phyloP scores from a whole-genome alignment of 768 basidiomycete species.

The Suillus lakei region DNA sequence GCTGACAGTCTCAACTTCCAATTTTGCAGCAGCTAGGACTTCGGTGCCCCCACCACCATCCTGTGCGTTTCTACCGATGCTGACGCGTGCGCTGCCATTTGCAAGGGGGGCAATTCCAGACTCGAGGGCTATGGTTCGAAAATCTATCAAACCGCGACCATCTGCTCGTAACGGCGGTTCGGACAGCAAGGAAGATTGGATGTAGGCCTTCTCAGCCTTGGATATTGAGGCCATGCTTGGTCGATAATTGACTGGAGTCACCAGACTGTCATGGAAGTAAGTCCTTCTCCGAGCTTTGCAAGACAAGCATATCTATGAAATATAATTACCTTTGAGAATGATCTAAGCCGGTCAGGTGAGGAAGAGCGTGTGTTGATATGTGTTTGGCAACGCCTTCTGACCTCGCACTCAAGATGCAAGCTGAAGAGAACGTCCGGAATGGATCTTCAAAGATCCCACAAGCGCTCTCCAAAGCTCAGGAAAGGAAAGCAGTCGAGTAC shows the following conservation, averaged over 20 bases:
- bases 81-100: slow-evolving; percentile 81
- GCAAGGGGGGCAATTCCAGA: slow-evolving; percentile 81
- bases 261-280: slow-evolving; percentile 1
- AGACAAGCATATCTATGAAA: background rate
- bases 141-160: slow-evolving; percentile 71
- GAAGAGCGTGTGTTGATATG: slow-evolving; percentile 18
- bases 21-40: slow-evolving; percentile 75
- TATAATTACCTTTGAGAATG: background rate
- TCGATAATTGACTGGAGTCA: background rate
- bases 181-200: slow-evolving; percentile 65
- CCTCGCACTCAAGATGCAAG: slow-evolving; percentile 8
- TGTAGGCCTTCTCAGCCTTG: slow-evolving; percentile 81
- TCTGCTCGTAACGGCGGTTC: slow-evolving; percentile 73
- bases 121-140: slow-evolving; percentile 71
- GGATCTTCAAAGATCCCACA: background rate
- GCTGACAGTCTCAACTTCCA: slow-evolving; percentile 72
- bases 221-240: slow-evolving; percentile 49
- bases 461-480: slow-evolving; percentile 59
- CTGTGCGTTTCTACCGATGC: slow-evolving; percentile 62
- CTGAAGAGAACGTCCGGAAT: slow-evolving; percentile 5
- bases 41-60: slow-evolving; percentile 79
- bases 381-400: slow-evolving; percentile 19
- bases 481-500: slow-evolving; percentile 65
- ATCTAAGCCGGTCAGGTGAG: background rate
- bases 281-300: background rate